These are phyloP conservation scores for Vigna radiata DNA, from an alignment of 306 rosid genomes.

Conservation along the genomic window DNA sequence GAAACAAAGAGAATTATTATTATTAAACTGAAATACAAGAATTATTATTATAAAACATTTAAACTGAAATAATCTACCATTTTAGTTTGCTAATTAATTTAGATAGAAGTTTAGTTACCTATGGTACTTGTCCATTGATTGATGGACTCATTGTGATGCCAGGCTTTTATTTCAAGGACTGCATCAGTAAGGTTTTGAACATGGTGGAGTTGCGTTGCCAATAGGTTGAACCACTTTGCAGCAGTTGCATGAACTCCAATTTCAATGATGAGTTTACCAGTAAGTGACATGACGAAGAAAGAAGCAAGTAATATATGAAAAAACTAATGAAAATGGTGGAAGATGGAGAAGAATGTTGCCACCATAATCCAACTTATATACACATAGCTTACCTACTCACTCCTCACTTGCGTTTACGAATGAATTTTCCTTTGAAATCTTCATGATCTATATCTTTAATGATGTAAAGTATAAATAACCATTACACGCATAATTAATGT, in stretches of 20 bases:
- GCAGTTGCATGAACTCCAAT: neutral
- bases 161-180: neutral
- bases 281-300: neutral
- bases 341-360: neutral
- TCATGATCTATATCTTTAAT: no score
- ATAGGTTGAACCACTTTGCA: neutral
- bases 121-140: neutral
- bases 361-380: neutral
- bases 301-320: neutral
- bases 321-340: neutral
- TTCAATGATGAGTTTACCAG: neutral
- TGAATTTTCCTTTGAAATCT: no score
- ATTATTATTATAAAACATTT: no score
- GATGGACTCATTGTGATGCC: neutral
- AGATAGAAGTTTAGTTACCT: neutral
- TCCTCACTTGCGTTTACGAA: no score
- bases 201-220: neutral
- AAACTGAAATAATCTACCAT: no score
- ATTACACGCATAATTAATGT: no score
- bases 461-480: no score
- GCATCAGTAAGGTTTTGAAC: neutral
- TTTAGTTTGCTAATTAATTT: neutral
- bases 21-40: no score
- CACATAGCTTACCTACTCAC: no score
- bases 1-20: no score